These are phyloP conservation scores for Raphanus raphanistrum DNA, from an alignment of 345 rosid genomes.

Conservation along the genomic window DNA sequence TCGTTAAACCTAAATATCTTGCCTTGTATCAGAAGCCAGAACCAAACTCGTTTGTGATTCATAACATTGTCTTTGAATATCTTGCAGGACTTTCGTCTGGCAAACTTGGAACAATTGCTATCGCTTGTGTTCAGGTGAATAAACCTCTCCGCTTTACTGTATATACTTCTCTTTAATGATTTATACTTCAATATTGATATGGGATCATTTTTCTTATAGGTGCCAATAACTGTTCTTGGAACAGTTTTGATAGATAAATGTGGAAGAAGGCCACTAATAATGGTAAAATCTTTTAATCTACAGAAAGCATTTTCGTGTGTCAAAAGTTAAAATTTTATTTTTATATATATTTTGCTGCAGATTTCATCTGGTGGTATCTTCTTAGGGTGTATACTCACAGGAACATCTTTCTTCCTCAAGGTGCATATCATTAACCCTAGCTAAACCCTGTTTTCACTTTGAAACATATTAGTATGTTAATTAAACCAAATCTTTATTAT, in stretches of 20 bases:
- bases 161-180: not conserved
- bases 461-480: not conserved
- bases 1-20: not conserved
- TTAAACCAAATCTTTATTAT: not conserved
- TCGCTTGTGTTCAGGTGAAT: conserved; percentile 77
- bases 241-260: conserved; percentile 71
- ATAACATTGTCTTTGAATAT: not conserved
- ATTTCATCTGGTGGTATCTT: conserved; percentile 74
- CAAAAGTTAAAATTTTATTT: not conserved
- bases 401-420: conserved; percentile 73
- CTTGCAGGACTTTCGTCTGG: conserved; percentile 72
- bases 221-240: conserved; percentile 77
- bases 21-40: not conserved
- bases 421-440: conserved; percentile 36
- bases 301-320: not conserved
- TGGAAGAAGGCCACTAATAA: conserved; percentile 88
- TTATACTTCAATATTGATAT: not conserved
- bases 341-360: conserved; percentile 32
- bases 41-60: not conserved
- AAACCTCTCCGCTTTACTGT: not conserved
- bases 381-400: conserved; percentile 76
- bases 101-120: conserved; percentile 72
- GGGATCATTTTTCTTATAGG: conserved; percentile 38
- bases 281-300: conserved; percentile 48
- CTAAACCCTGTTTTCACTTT: not conserved